These are phyloP conservation scores for Beta macrorhiza DNA, from an alignment of 179 eudicot species.

Conservation along the genomic window DNA sequence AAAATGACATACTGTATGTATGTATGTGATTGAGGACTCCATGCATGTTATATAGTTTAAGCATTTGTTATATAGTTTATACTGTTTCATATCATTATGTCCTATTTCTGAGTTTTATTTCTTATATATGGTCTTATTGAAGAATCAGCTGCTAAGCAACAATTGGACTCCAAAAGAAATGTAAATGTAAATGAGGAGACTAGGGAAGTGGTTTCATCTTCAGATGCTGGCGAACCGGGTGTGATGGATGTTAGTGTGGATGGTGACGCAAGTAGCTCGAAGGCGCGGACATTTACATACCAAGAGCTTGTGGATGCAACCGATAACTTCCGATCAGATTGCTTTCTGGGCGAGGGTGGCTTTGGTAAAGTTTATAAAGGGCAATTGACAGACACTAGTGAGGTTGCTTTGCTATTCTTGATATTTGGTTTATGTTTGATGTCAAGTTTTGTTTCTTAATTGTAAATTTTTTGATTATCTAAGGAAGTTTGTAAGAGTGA, in stretches of 20 bases:
- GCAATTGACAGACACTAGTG: conserved; percentile 33
- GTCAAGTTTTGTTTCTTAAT: background rate
- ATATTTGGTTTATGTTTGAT: conserved; percentile 1
- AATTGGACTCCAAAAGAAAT: conserved; percentile 20
- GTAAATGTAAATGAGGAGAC: conserved; percentile 16
- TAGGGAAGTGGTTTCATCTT: conserved; percentile 22
- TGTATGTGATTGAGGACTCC: background rate
- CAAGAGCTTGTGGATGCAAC: conserved; percentile 52
- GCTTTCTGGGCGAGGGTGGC: conserved; percentile 64
- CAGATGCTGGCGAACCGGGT: conserved; percentile 15
- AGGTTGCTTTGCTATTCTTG: conserved; percentile 36
- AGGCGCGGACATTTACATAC: conserved; percentile 48
- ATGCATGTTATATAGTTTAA: background rate
- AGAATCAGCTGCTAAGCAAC: conserved; percentile 30
- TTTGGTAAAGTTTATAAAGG: conserved; percentile 71
- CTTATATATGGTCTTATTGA: conserved; percentile 9
- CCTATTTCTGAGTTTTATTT: background rate
- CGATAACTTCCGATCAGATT: conserved; percentile 42
- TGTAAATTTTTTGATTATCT: background rate
- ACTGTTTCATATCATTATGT: background rate
- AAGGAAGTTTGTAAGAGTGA: background rate
- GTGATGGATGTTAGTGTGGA: conserved; percentile 29
- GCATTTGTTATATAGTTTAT: background rate
- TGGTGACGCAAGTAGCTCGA: conserved; percentile 27
- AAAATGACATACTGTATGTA: background rate